phyloP scores from a whole-genome alignment of 495 filamentous ascomycete genomes.

The Neurospora pannonica region DNA sequence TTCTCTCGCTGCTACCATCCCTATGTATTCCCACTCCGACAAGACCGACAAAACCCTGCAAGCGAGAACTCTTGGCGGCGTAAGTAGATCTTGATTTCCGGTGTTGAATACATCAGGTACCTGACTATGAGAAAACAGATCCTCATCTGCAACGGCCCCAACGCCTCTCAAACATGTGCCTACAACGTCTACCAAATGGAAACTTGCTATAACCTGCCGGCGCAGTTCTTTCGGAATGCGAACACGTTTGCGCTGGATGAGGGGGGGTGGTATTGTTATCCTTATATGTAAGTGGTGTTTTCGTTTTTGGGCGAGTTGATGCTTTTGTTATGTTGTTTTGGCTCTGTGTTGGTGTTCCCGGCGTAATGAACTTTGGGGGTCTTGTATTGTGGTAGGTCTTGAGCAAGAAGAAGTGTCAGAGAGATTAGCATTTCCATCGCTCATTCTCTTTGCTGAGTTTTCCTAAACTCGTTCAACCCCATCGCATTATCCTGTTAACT shows the following conservation, averaged over 20 bases:
- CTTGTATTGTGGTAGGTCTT: background rate
- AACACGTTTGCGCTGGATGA: constrained; percentile 34
- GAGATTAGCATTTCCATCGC: no score
- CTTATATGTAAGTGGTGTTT: constrained; percentile 14
- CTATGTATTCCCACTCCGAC: background rate
- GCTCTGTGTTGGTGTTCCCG: no score
- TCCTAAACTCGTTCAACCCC: no score
- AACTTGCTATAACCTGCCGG: constrained; percentile 28
- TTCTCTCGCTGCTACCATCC: background rate
- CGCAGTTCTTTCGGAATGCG: constrained; percentile 20
- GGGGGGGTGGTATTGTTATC: constrained; percentile 32
- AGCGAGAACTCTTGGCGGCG: background rate
- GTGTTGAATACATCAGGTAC: background rate
- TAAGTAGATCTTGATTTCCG: background rate
- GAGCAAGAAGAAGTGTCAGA: background rate
- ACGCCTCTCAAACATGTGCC: constrained; percentile 29
- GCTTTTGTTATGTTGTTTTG: no score
- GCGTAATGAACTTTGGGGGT: no score
- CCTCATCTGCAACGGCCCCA: constrained; percentile 32
- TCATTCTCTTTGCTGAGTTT: no score
- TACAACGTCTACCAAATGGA: constrained; percentile 26
- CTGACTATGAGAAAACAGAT: constrained; percentile 1
- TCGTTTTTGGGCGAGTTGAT: no score
- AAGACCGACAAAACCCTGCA: background rate
- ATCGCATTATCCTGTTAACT: background rate